Percentiles rank a stretch among this genome's conserved stretches.
Conservation (phyloP, 2,329 filamentous ascomycete species). For the Cercospora nicotianae region DNA sequence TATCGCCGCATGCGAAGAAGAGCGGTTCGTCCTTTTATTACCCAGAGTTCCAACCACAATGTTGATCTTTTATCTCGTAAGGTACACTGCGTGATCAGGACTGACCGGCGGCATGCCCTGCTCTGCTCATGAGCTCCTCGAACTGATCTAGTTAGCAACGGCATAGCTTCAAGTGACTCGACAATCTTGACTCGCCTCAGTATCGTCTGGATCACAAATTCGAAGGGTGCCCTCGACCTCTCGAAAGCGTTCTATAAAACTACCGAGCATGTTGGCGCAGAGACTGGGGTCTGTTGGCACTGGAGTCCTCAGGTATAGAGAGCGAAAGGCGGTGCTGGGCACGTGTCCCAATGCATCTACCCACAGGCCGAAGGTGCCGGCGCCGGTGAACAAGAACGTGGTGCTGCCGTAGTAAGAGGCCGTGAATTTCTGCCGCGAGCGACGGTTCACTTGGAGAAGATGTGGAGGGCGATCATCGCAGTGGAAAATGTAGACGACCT, state of each 20-base stretch:
- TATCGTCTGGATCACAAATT: neutral
- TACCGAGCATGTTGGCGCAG: neutral
- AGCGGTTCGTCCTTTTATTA: neutral
- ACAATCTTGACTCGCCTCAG: neutral
- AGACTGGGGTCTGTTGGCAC: neutral
- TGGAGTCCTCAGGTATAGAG: neutral
- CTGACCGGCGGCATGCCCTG: neutral
- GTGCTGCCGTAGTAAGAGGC: neutral
- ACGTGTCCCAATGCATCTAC: neutral
- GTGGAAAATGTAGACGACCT: neutral
- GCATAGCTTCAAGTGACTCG: no score
- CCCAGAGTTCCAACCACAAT: neutral
- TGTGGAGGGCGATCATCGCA: neutral
- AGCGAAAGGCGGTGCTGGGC: neutral
- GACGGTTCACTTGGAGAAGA: slow-evolving; percentile 6
- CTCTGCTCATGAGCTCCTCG: neutral
- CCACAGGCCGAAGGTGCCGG: neutral
- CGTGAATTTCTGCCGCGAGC: slow-evolving; percentile 6
- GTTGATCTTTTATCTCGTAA: neutral
- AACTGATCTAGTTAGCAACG: neutral
- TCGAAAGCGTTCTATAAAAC: neutral
- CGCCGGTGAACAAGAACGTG: neutral
- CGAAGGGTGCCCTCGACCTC: neutral
- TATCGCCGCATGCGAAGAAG: neutral
- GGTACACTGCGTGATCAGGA: neutral